phyloP scores from a whole-genome alignment of 2,329 filamentous ascomycete species.

The Laburnicola sp. region DNA sequence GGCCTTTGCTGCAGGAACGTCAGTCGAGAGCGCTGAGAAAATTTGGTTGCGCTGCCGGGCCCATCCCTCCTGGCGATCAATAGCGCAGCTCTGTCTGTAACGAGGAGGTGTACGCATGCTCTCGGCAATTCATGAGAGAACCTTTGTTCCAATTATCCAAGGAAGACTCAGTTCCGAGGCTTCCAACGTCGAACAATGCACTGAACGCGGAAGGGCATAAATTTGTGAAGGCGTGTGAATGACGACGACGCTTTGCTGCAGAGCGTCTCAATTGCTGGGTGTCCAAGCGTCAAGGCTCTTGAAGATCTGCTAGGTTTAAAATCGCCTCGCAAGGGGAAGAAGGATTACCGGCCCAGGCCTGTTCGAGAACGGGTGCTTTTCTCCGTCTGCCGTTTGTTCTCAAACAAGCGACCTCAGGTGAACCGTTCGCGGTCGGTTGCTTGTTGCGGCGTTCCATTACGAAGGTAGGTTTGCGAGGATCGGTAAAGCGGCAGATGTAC shows the following conservation, averaged over 20 bases:
- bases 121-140: slow-evolving; percentile 13
- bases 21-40: slow-evolving; percentile 18
- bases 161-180: slow-evolving; percentile 23
- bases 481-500: slow-evolving; percentile 26
- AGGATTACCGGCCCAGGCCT: slow-evolving; percentile 15
- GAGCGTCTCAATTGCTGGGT: slow-evolving; percentile 8
- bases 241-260: slow-evolving; percentile 12
- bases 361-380: slow-evolving; percentile 27
- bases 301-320: slow-evolving; percentile 17
- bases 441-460: slow-evolving; percentile 12
- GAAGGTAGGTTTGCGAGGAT: slow-evolving; percentile 10
- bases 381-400: slow-evolving; percentile 25
- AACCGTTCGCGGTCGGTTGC: slow-evolving; percentile 17
- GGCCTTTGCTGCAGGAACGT: slow-evolving; percentile 26
- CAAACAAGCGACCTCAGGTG: slow-evolving; percentile 17
- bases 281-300: slow-evolving; percentile 4
- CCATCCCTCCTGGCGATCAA: slow-evolving; percentile 26
- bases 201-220: slow-evolving; percentile 25
- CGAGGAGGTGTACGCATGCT: slow-evolving; percentile 11
- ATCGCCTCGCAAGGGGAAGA: slow-evolving; percentile 18
- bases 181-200: slow-evolving; percentile 15
- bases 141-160: slow-evolving; percentile 22
- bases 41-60: slow-evolving; percentile 19
- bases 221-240: slow-evolving; percentile 24
- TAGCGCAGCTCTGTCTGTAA: slow-evolving; percentile 16